A percentile compares a stretch with the other conserved stretches of the same genome.
phyloP scores from a whole-genome alignment of 2,329 filamentous ascomycete genomes.

The Talaromyces sp. region DNA sequence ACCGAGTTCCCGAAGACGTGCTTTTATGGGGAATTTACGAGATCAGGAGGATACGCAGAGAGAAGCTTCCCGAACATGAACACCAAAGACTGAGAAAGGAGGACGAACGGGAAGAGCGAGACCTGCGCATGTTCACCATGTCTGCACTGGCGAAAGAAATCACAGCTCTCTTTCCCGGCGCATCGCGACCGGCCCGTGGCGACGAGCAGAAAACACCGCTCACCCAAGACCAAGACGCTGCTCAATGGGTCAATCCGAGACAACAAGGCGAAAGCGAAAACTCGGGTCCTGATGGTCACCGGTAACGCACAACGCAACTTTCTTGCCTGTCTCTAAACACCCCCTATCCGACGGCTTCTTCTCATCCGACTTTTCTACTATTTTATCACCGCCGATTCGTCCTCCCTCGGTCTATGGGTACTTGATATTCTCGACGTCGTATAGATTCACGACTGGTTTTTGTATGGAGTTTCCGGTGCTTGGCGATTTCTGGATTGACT shows the following conservation, averaged over 20 bases:
- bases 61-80: conserved; percentile 74
- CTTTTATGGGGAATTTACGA: conserved; percentile 88
- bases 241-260: conserved; percentile 28
- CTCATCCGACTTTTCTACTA: not conserved
- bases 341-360: not conserved
- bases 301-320: not conserved
- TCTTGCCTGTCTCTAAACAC: not conserved
- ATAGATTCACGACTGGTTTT: not conserved
- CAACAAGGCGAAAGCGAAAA: conserved; percentile 18
- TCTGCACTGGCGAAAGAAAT: conserved; percentile 43
- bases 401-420: not conserved
- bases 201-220: conserved; percentile 41
- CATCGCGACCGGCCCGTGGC: conserved; percentile 32
- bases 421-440: not conserved
- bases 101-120: conserved; percentile 46
- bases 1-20: conserved; percentile 79
- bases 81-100: conserved; percentile 49
- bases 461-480: not conserved
- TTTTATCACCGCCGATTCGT: not conserved
- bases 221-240: conserved; percentile 29
- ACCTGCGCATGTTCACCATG: conserved; percentile 42
- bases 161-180: conserved; percentile 22
- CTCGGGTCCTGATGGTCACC: conserved; percentile 3
- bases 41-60: conserved; percentile 77
- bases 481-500: not conserved